Evolutionary conservation across 176 grass and related monocot genomes (phyloP).

Genomic region (Eremochloa ophiuroides): DNA sequence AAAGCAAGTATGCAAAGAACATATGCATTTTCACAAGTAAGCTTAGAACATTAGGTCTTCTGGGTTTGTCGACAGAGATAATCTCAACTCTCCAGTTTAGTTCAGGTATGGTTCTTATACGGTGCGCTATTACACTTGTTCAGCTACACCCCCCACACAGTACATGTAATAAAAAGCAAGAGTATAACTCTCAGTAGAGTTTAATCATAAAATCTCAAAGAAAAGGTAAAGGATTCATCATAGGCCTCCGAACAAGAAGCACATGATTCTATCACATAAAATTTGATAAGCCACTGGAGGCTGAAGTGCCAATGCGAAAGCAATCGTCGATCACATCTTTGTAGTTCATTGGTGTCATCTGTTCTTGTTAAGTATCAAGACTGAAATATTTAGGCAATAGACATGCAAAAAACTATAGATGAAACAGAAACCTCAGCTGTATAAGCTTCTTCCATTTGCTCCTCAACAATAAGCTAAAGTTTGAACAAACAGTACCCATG

Average conservation of each 20-base stretch:
- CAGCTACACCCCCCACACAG: conserved; percentile 21
- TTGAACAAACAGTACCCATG: conserved; percentile 16
- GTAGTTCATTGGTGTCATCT: conserved; percentile 20
- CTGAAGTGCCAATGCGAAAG: neutral
- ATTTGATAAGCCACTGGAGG: conserved; percentile 10
- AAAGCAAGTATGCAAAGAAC: neutral
- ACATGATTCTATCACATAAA: conserved; percentile 14
- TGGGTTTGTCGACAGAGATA: neutral
- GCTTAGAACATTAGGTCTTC: neutral
- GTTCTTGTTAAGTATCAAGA: conserved; percentile 23
- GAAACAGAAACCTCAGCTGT: conserved; percentile 31
- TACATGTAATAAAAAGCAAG: conserved; percentile 25
- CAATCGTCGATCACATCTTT: conserved; percentile 25
- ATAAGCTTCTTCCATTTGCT: conserved; percentile 10
- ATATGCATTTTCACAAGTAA: neutral
- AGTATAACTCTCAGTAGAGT: conserved; percentile 31
- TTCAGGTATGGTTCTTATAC: conserved; percentile 30
- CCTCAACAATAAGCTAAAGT: conserved; percentile 15
- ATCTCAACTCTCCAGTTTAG: conserved; percentile 8
- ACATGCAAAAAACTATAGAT: conserved; percentile 20
- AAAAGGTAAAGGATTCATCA: conserved; percentile 13
- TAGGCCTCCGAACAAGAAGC: conserved; percentile 22
- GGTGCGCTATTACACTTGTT: conserved; percentile 26
- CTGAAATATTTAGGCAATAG: conserved; percentile 10
- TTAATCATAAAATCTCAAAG: conserved; percentile 27